Conservation (phyloP, 2,329 filamentous ascomycete genomes). For the Fusarium lyarnte region DNA sequence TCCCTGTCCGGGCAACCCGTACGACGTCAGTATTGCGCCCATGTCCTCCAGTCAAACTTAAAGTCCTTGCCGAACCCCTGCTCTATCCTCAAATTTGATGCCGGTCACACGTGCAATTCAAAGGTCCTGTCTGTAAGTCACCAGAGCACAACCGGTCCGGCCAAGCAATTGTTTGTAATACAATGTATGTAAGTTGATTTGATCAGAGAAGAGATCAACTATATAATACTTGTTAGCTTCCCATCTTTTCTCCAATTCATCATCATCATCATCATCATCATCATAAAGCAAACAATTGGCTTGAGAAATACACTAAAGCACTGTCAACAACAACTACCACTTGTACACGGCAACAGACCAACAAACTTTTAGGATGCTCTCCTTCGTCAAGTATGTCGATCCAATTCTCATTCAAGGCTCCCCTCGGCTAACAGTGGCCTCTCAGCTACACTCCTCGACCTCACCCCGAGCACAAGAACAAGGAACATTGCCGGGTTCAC, state of each 20-base stretch:
- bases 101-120: constrained; percentile 26
- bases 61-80: constrained; percentile 13
- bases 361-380: constrained; percentile 27
- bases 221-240: constrained; percentile 18
- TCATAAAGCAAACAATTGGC: constrained; percentile 1
- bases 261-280: background rate
- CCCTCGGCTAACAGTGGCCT: background rate
- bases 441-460: constrained; percentile 35
- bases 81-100: constrained; percentile 2
- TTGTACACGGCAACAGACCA: background rate
- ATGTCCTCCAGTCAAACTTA: constrained; percentile 5
- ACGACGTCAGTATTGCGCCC: constrained; percentile 29
- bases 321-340: background rate
- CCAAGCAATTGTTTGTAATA: constrained; percentile 8
- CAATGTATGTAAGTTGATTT: constrained; percentile 3
- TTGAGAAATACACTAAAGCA: background rate
- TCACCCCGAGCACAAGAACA: constrained; percentile 38
- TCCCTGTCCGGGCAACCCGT: constrained; percentile 14
- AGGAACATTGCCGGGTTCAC: constrained; percentile 34
- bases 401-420: background rate
- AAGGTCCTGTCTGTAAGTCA: constrained; percentile 8
- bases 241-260: background rate
- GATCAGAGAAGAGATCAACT: background rate
- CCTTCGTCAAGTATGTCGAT: constrained; percentile 32
- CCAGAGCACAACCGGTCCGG: constrained; percentile 29